Evolutionary conservation across 306 rosid genomes (phyloP), one percentile per base, ranked within the genome.

Genomic region (Lagenaria siceraria): DNA sequence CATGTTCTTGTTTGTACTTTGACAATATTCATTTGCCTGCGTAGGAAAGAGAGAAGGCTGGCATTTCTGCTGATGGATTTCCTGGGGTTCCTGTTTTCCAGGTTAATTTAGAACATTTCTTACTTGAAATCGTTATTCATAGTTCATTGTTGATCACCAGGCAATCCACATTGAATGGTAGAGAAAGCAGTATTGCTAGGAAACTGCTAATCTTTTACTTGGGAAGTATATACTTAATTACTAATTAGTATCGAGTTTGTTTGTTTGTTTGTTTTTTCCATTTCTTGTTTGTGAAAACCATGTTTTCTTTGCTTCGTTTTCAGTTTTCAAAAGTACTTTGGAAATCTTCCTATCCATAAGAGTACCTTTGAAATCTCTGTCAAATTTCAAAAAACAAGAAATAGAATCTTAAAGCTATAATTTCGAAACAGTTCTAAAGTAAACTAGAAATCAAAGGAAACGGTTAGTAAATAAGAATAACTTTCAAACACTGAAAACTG

Each of bases 1-100:
- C 11, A 59, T 74, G 31, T 43, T 33, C 74, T 64, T 27, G 13
- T 27, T 40, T n/a, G 72, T 24, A 27, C n/a, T 29, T 2, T 66
- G 38, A n/a, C 53, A 52, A 13, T 48, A 56, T 27, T 11, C 42
- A 22, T 75, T 80, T 25, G 64, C 40, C 75, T 81, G 52, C 83
- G 54, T 83, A 94, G 98, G 98, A 84, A 83, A 90, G 83, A 79
- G 90, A 90, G 79, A 88, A 80, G 83, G 87, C 82, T 74, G 98
- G 97, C 59, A 11, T 83, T 80, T 66, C 86, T 76, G 87, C 90
- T 58, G 78, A 77, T 77, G 89, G 80, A 66, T 94, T 94, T 84
- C 36, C 86, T 33, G 97, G 98, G 12, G 90, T 94, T 81, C 98
- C 97, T 48, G 93, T 92, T 82, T 94, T 92, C 85, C 96, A 94